phyloP scores from a whole-genome alignment of 2,329 filamentous ascomycete species.

The Cladophialophora yegresii region DNA sequence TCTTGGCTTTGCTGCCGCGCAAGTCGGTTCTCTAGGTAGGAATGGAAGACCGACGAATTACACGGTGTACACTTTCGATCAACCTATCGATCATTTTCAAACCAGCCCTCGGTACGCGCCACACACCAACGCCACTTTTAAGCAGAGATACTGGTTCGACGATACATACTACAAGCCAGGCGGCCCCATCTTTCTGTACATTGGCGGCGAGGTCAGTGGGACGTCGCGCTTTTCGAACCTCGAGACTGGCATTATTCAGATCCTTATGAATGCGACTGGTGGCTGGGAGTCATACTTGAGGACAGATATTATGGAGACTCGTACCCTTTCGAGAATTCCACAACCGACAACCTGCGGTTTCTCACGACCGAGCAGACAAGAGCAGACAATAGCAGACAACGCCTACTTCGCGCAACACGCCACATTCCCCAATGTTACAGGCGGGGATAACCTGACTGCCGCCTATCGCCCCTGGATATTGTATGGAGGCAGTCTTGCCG shows the following conservation, averaged over 20 bases:
- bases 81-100: constrained; percentile 34
- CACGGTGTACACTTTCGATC: constrained; percentile 29
- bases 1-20: constrained; percentile 23
- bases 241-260: constrained; percentile 53
- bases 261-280: constrained; percentile 57
- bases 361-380: constrained; percentile 48
- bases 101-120: constrained; percentile 31
- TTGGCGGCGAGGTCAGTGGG: constrained; percentile 41
- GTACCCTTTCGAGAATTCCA: constrained; percentile 42
- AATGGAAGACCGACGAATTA: constrained; percentile 34
- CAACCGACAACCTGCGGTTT: constrained; percentile 48
- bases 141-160: constrained; percentile 59
- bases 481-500: constrained; percentile 51
- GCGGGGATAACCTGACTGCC: constrained; percentile 44
- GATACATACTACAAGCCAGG: constrained; percentile 57
- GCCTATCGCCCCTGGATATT: constrained; percentile 50
- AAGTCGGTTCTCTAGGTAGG: constrained; percentile 27
- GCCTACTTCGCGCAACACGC: constrained; percentile 47
- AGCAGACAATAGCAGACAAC: constrained; percentile 50
- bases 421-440: constrained; percentile 37
- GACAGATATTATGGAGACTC: constrained; percentile 48
- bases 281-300: constrained; percentile 53
- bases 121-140: constrained; percentile 50
- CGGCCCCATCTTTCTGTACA: constrained; percentile 52
- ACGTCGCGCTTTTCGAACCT: constrained; percentile 49